These are phyloP conservation scores for Cubamyces lactineus DNA, from an alignment of 768 basidiomycete species.

Conservation along the genomic window DNA sequence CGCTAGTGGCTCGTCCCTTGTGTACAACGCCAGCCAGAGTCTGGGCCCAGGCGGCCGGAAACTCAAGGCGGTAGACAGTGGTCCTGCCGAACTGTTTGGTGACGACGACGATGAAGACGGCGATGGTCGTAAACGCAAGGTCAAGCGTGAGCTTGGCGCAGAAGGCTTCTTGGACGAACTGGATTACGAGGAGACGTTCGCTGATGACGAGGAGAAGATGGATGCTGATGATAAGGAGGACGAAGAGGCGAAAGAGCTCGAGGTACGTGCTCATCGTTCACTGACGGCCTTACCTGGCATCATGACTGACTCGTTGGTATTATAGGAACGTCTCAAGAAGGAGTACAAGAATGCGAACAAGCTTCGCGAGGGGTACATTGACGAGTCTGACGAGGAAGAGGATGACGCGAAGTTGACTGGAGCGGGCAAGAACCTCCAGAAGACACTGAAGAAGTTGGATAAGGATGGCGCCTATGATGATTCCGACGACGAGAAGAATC, in stretches of 20 bases:
- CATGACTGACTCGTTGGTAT: neutral
- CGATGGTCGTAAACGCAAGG: constrained; percentile 45
- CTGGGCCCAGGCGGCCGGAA: constrained; percentile 70
- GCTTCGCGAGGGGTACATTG: constrained; percentile 65
- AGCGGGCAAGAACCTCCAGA: constrained; percentile 81
- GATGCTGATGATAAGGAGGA: constrained; percentile 74
- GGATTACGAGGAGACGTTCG: constrained; percentile 81
- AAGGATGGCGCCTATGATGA: constrained; percentile 82
- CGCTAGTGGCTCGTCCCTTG: constrained; percentile 49
- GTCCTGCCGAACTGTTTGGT: constrained; percentile 61
- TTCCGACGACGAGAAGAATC: constrained; percentile 77
- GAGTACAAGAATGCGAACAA: constrained; percentile 83
- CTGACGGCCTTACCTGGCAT: neutral
- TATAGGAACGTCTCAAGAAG: constrained; percentile 79
- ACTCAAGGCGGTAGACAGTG: constrained; percentile 70
- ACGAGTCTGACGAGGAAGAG: constrained; percentile 76
- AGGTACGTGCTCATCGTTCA: constrained; percentile 46
- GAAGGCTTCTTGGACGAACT: constrained; percentile 87
- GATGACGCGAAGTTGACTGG: constrained; percentile 61
- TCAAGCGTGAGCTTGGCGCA: constrained; percentile 63
- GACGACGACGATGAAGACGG: constrained; percentile 62
- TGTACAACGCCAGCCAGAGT: constrained; percentile 55
- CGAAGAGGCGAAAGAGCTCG: constrained; percentile 82
- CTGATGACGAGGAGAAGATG: constrained; percentile 82
- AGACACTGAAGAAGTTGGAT: constrained; percentile 82